Evolutionary conservation across 176 grass and related monocot genomes (phyloP), one percentile per base, ranked within the genome.

Genomic region (Ensete glaucum): DNA sequence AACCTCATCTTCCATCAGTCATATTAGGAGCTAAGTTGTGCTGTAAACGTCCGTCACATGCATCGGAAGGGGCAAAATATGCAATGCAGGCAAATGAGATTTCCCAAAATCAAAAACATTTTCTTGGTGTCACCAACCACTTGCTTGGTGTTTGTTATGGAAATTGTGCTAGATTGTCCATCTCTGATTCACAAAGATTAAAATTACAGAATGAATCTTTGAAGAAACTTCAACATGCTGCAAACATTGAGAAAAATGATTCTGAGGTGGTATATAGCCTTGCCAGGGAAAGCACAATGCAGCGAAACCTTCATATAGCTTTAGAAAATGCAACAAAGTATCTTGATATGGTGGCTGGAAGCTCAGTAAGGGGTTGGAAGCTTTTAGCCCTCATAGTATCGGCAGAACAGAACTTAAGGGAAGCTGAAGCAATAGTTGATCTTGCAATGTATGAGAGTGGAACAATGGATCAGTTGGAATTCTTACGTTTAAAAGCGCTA

Each of bases 21-120:
- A 64, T 99, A 69, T 86, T 99, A 77, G 95, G 95, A 56, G 90
- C 95, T 79, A 99, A 94, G 76, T 62, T 99, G 72, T 99, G 95
- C 57, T 87, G 81, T 84, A 91, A 94, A 79, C 85, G 89, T 81
- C 80, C 82, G 75, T 74, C 76, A 63, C 67, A 79, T 86, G 88
- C 95, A 73, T 81, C 74, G 14, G 95, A 99, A 91, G 95, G 95
- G 62, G 87, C 85, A 81, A 77, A 91, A 75, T 94, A 87, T 80
- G 86, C 90, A 82, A 78, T 79, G 50, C 85, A 83, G 77, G 88
- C 88, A 60, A 85, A 87, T 83, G 75, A 89, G 74, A 89, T 79
- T 72, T 85, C 85, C 60, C 85, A 60, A 76, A 87, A 77, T 64
- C 60, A 66, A 67, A 83, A 81, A 66, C 90, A 99, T 87, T 83